Evolutionary conservation across 257 asterid species (phyloP).

Genomic region (Nicotiana noctiflora): DNA sequence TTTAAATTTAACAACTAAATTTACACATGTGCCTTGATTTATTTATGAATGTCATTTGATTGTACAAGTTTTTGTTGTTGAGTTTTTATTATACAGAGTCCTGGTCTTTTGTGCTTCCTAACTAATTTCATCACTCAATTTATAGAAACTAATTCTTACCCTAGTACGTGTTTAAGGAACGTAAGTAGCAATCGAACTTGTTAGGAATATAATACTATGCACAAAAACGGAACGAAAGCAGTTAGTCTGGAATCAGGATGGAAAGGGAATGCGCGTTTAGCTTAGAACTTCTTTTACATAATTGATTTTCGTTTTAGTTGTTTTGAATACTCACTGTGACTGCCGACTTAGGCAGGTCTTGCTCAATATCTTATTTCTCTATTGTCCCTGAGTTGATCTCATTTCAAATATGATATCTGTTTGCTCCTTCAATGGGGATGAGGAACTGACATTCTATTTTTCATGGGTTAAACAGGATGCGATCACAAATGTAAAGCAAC

Average conservation of each 20-base stretch:
- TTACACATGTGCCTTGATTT: not conserved
- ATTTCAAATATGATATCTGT: not conserved
- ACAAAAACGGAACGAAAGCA: not conserved
- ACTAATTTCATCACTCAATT: not conserved
- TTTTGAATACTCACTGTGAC: not conserved
- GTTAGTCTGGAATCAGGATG: not conserved
- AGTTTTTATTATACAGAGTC: not conserved
- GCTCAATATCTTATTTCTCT: not conserved
- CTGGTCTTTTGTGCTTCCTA: not conserved
- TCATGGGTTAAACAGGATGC: conserved; percentile 61
- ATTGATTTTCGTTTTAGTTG: too few species aligned
- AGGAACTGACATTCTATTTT: not conserved
- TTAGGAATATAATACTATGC: not conserved
- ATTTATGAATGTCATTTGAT: not conserved
- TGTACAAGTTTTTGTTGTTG: not conserved
- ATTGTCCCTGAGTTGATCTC: not conserved
- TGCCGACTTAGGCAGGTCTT: not conserved
- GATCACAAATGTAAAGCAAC: conserved; percentile 75
- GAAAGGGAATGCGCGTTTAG: not conserved
- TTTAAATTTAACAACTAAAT: not conserved
- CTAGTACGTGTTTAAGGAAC: not conserved
- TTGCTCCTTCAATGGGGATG: not conserved
- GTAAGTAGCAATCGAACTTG: not conserved
- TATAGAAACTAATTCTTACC: not conserved
- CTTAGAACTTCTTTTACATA: not conserved